Conservation (phyloP, 805 yeast species). For the Saturnispora saitoi region DNA sequence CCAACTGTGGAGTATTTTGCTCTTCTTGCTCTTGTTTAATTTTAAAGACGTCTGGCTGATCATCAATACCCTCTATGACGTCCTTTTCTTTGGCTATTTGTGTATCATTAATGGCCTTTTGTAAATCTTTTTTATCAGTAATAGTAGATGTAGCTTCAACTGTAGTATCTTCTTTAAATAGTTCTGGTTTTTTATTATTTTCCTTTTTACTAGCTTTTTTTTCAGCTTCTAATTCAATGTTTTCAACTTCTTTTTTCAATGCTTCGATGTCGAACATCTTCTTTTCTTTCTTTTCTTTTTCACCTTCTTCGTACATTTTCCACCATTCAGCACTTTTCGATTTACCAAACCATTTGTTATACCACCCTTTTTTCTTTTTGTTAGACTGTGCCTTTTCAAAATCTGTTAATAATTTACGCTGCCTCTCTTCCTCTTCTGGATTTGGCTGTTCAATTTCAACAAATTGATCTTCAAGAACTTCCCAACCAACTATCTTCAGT, state of each 20-base stretch:
- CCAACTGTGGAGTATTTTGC: neutral
- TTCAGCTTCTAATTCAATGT: constrained; percentile 8
- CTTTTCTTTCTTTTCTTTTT: constrained; percentile 24
- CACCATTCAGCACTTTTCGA: constrained; percentile 42
- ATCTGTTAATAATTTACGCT: constrained; percentile 72
- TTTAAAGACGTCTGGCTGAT: neutral
- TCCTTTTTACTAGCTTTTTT: constrained; percentile 8
- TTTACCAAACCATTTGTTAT: constrained; percentile 34
- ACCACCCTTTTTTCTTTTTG: constrained; percentile 37
- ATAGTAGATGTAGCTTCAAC: constrained; percentile 6
- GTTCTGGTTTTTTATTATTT: constrained; percentile 26
- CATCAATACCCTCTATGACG: neutral
- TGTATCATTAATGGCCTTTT: neutral
- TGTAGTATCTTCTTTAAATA: constrained; percentile 18
- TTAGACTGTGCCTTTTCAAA: constrained; percentile 41
- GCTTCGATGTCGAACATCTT: constrained; percentile 12
- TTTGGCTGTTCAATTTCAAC: constrained; percentile 95
- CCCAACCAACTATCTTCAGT: constrained; percentile 61
- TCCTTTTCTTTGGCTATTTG: neutral
- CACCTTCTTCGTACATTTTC: constrained; percentile 40
- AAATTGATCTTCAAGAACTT: constrained; percentile 81
- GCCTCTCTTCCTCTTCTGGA: constrained; percentile 76
- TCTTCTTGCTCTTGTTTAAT: neutral
- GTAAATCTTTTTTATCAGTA: neutral
- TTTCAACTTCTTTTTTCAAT: constrained; percentile 11